Conservation (phyloP, 2,329 filamentous ascomycete genomes). For the Calycina herbarum region DNA sequence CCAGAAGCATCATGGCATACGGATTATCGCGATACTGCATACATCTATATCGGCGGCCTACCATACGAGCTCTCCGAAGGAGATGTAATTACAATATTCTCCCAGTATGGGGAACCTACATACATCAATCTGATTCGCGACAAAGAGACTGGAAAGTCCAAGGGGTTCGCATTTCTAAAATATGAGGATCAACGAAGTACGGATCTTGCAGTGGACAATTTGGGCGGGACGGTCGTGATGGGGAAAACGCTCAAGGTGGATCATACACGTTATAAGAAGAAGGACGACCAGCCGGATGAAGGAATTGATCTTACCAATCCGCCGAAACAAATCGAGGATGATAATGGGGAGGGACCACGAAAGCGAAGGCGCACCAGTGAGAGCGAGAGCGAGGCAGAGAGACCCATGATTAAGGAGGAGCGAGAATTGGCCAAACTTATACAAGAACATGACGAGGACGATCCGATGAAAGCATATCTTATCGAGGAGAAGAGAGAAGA, state of each 20-base stretch:
- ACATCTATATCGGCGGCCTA: conserved; percentile 92
- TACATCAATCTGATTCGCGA: conserved; percentile 91
- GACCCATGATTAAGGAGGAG: conserved; percentile 78
- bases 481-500: conserved; percentile 91
- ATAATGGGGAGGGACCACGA: conserved; percentile 47
- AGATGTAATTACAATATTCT: conserved; percentile 94
- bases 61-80: conserved; percentile 93
- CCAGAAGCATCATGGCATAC: conserved; percentile 93
- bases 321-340: conserved; percentile 36
- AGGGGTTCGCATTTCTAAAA: conserved; percentile 94
- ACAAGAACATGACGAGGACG: conserved; percentile 84
- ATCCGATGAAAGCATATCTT: conserved; percentile 93
- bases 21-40: conserved; percentile 97
- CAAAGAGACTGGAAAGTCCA: conserved; percentile 93
- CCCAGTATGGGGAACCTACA: conserved; percentile 92
- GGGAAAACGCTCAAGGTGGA: conserved; percentile 84
- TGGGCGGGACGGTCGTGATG: conserved; percentile 81
- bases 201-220: conserved; percentile 93
- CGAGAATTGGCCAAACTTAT: conserved; percentile 74
- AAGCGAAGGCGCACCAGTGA: conserved; percentile 37
- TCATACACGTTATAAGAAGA: conserved; percentile 86
- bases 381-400: conserved; percentile 43
- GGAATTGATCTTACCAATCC: conserved; percentile 51
- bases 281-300: conserved; percentile 72
- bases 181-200: conserved; percentile 98